Percentiles rank a stretch among this genome's conserved stretches.
Conservation (phyloP, 192 early-diverging fungal genomes). For the Coemansia sp. region DNA sequence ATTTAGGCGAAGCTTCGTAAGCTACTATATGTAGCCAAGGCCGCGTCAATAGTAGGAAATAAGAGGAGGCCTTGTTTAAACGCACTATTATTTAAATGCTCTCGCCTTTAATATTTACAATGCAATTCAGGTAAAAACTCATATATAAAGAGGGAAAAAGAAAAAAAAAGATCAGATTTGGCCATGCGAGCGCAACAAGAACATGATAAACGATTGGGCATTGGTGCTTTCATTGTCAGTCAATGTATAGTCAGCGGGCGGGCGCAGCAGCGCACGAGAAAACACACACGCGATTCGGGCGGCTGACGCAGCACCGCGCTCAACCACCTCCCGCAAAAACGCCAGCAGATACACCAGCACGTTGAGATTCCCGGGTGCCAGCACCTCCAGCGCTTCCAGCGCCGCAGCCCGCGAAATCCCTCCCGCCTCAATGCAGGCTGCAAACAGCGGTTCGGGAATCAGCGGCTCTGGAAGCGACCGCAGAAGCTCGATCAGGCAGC, state of each 20-base stretch:
- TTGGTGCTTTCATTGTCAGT: slow-evolving; percentile 3
- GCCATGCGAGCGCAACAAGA: slow-evolving; percentile 32
- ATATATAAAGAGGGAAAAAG: background rate
- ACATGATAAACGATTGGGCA: slow-evolving; percentile 28
- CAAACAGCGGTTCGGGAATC: slow-evolving; percentile 63
- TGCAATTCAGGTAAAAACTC: background rate
- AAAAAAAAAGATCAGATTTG: slow-evolving; percentile 11
- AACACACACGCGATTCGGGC: slow-evolving; percentile 36
- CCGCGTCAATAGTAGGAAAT: too few relatives aligned
- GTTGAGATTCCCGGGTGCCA: slow-evolving; percentile 69
- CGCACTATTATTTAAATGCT: too few relatives aligned
- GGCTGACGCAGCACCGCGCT: slow-evolving; percentile 35
- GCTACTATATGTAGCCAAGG: too few relatives aligned
- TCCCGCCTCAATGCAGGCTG: slow-evolving; percentile 62
- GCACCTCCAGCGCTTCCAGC: slow-evolving; percentile 56
- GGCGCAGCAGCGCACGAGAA: slow-evolving; percentile 26
- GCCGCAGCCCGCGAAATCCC: slow-evolving; percentile 40
- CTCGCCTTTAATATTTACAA: background rate
- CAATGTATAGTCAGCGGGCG: slow-evolving; percentile 8
- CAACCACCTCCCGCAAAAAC: slow-evolving; percentile 66
- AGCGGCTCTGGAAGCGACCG: slow-evolving; percentile 71
- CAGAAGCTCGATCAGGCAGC: slow-evolving; percentile 64
- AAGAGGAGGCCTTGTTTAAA: too few relatives aligned
- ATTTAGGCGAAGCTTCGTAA: too few relatives aligned
- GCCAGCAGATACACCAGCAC: slow-evolving; percentile 78